Evolutionary conservation across 2,329 filamentous ascomycete species (phyloP), one percentile per base, ranked within the genome.

Genomic region (Davidsoniella virescens): DNA sequence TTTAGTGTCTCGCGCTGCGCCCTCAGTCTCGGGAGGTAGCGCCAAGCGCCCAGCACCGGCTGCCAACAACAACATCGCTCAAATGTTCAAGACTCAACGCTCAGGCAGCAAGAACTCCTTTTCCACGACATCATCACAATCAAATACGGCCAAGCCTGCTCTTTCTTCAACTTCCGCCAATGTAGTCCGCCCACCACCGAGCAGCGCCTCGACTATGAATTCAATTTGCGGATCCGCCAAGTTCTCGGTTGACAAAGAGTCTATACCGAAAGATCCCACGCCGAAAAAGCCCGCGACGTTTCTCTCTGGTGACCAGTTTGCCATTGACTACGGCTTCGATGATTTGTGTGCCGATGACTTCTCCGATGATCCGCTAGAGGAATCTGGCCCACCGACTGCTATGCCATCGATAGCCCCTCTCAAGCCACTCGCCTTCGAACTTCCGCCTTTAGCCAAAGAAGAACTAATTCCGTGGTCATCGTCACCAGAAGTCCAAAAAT

Each of bases 261-360:
- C 23, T 26, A 36, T 38, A 14, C 26, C 48, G 17, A 8, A 20
- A 29, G 9, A 12, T 14, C 44, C 38, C n/a, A 7, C n/a, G 9
- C 16, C 5, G 4, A 6, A n/a, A 5, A 33, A 40, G 17, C 14
- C 26, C 2, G 36, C 33, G 23, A 16, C 16, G 10, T 48, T 46
- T 14, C 36, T 40, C 14, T 36, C 47, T 9, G 42, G 36, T 17
- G 44, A 47, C n/a, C 48, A 50, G n/a, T 51, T 53, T 20, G 48
- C 44, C 16, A 44, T 50, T 14, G 48, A 53, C 18, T 38, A 53
- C 44, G 52, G 52, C 47, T 53, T 53, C 20, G 52, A 50, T 14
- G 52, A 53, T 23, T 26, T 53, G 7, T 46, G 45, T 14, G 33
- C 43, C 16, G 52, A 53, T 18, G 52, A 53, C 16, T 53, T 53